Base-by-base conservation (phyloP, 768 basidiomycete genomes). In the Zangia roseola region DNA sequence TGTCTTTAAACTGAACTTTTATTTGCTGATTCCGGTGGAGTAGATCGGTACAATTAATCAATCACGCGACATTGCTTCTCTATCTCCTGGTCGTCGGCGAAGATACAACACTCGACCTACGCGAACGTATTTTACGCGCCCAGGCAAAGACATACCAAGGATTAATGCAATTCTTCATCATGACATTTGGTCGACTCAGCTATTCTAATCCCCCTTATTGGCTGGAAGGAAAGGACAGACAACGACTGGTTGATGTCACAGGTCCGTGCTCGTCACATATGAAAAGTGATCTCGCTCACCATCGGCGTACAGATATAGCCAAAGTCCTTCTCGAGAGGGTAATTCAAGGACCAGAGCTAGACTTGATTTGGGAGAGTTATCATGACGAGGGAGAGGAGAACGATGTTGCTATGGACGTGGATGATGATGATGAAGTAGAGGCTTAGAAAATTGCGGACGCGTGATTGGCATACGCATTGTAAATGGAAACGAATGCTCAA, bases 121-220 rank as follows among this genome's bases (percentile, higher is more conserved):
- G 80, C 34, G 72, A 75, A 31, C 81, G 80, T 60, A 74, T 91
- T 25, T 77, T 79, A 47, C 70, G 74, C 35, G 78, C 82, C 14
- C 70, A 77, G 12, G 68, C 70, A 40, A 77, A 80, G 26, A 71
- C 73, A 24, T 84, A 85, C 60, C 82, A 78, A 55, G 83, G 82
- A 26, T 66, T 88, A 23, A 73, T 73, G 12, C 83, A 92, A 55
- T 75, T 83, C 61, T 91, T 90, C 60, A 79, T 83, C 24, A 82
- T 90, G n/a, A 80, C 83, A 1, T 79, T 93, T 46, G 86, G 90
- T 33, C 76, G 89, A 52, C 69, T 93, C 40, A 82, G 84, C 47
- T 91, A 81, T 50, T 82, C 84, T 6, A 83, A 82, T 39, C 71
- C 79, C 10, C 84, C 85, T 14, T 74, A 78, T 37, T 87, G 84